Evolutionary conservation across 2,329 filamentous ascomycete species (phyloP).

Genomic region (Colletotrichum gigasporum): DNA sequence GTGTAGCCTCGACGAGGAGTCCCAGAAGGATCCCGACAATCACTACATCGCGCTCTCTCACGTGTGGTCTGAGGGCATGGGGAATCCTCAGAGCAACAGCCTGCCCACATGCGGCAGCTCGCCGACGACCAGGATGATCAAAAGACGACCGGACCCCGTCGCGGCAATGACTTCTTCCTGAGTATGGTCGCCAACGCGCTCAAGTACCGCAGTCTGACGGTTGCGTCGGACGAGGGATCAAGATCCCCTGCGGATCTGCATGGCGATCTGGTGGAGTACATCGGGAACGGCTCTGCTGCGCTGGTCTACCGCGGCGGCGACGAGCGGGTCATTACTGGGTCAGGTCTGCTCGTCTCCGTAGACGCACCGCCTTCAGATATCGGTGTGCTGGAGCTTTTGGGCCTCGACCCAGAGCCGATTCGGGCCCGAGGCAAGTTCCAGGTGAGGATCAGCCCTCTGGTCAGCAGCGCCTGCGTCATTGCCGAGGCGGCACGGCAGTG

Average conservation of each 20-base stretch:
- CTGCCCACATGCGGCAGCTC: background rate
- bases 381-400: background rate
- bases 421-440: background rate
- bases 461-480: background rate
- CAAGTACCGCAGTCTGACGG: conserved; percentile 8
- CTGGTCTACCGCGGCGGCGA: background rate
- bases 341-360: background rate
- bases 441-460: background rate
- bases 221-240: conserved; percentile 17
- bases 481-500: background rate
- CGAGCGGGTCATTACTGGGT: conserved; percentile 2
- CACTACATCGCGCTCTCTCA: conserved; percentile 18
- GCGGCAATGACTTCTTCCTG: background rate
- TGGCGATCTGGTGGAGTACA: background rate
- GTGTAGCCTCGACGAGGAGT: background rate
- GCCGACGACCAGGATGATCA: background rate
- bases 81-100: background rate
- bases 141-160: background rate
- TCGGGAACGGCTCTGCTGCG: background rate
- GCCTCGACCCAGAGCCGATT: background rate
- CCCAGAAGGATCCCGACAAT: background rate
- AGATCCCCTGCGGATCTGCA: background rate
- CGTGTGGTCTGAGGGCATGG: conserved; percentile 19
- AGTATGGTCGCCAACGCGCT: conserved; percentile 3
- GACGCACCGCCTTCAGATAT: background rate